Percentiles rank a stretch among this genome's conserved stretches.
Conservation (phyloP, 2,329 filamentous ascomycete genomes). For the Fusarium poae region DNA sequence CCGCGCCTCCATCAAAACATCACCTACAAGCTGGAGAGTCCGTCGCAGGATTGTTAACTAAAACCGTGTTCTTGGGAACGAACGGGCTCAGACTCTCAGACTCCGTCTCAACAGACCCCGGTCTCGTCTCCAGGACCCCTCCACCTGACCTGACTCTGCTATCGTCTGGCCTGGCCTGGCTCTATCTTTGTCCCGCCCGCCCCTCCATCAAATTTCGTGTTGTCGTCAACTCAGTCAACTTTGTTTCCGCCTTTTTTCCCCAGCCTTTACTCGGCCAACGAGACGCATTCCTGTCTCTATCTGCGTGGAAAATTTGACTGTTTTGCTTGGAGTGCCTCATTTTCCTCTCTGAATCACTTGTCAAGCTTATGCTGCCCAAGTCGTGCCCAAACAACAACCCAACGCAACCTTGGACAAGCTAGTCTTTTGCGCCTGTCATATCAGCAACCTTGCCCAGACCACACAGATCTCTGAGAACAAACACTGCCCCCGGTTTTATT, state of each 20-base stretch:
- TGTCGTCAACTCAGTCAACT: constrained; percentile 37
- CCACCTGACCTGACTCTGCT: constrained; percentile 49
- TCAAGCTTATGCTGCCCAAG: constrained; percentile 42
- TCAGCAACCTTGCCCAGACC: constrained; percentile 40
- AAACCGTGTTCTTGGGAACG: constrained; percentile 37
- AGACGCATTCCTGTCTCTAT: constrained; percentile 44
- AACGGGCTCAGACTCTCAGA: constrained; percentile 19
- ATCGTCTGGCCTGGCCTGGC: constrained; percentile 30
- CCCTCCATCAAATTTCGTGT: constrained; percentile 44
- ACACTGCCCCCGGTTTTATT: constrained; percentile 43
- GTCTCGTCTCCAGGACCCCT: constrained; percentile 36
- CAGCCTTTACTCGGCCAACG: constrained; percentile 32
- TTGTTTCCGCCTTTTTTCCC: constrained; percentile 38
- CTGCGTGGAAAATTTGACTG: constrained; percentile 16
- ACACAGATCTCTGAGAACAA: constrained; percentile 36
- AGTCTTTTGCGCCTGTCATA: constrained; percentile 41
- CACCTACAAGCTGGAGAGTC: constrained; percentile 18
- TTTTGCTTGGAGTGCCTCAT: constrained; percentile 21
- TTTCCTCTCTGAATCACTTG: constrained; percentile 17
- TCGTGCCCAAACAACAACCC: constrained; percentile 40
- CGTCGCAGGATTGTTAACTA: constrained; percentile 22
- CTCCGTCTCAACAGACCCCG: constrained; percentile 36
- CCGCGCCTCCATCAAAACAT: constrained; percentile 46
- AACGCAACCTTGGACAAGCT: constrained; percentile 42
- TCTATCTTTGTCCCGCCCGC: constrained; percentile 37